Percentiles rank a stretch among this genome's conserved stretches.
phyloP scores from a whole-genome alignment of 1,284 basidiomycete genomes.

The Malassezia psittaci region DNA sequence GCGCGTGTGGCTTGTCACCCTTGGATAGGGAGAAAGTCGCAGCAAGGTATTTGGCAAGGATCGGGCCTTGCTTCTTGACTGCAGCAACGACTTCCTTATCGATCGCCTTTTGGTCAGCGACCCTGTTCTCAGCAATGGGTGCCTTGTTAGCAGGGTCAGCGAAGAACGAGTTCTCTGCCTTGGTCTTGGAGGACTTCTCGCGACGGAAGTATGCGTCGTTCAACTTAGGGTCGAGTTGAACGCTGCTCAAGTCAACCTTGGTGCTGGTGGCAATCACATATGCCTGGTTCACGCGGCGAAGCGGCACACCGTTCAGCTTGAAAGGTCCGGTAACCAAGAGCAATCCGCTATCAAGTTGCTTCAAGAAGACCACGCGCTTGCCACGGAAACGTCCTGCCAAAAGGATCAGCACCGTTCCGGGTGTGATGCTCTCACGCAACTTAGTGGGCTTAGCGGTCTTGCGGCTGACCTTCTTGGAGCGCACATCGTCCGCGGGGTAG shows the following conservation, averaged over 20 bases:
- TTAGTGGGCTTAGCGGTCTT: conserved; percentile 62
- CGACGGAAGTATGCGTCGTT: conserved; percentile 79
- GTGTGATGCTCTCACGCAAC: conserved; percentile 79
- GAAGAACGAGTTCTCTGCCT: conserved; percentile 91
- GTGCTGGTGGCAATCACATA: conserved; percentile 98
- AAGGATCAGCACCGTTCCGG: conserved; percentile 90
- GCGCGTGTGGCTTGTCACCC: conserved; percentile 76
- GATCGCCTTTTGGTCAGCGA: conserved; percentile 78
- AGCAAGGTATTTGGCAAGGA: conserved; percentile 86
- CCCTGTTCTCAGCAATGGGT: conserved; percentile 76
- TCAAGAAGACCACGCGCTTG: conserved; percentile 96
- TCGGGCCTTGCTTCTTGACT: conserved; percentile 76
- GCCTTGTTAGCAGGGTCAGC: conserved; percentile 89
- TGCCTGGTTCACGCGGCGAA: conserved; percentile 95
- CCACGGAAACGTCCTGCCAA: conserved; percentile 96
- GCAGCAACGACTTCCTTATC: conserved; percentile 75
- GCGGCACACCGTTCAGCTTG: conserved; percentile 97
- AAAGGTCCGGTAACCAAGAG: conserved; percentile 93
- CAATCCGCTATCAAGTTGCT: conserved; percentile 86
- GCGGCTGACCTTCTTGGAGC: conserved; percentile 75
- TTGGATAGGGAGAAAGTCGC: conserved; percentile 89
- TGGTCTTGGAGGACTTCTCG: conserved; percentile 59
- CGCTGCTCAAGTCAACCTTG: conserved; percentile 71
- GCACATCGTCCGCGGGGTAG: conserved; percentile 94
- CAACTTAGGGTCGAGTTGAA: conserved; percentile 66